A percentile compares a stretch with the other conserved stretches of the same genome.
Evolutionary conservation across 257 asterid species (phyloP).

Genomic region (Vinca minor): DNA sequence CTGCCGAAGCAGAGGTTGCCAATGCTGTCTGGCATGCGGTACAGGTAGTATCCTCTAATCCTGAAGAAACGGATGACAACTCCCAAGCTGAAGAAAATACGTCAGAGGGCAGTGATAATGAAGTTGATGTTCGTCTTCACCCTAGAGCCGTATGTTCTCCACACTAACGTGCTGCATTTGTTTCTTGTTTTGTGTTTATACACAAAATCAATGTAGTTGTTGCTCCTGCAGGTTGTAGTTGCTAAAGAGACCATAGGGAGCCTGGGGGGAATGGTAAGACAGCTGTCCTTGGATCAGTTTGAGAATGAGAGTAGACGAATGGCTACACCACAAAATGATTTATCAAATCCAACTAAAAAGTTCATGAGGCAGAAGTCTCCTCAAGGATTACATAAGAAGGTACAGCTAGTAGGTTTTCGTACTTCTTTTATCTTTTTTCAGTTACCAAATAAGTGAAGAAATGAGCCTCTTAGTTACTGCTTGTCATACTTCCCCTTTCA

Average conservation of each 20-base stretch:
- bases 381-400: conserved; percentile 98
- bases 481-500: conserved; percentile 7
- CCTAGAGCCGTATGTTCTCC: conserved; percentile 75
- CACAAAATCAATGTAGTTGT: conserved; percentile 16
- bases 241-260: conserved; percentile 92
- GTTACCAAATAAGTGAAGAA: not conserved
- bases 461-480: not conserved
- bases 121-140: conserved; percentile 88
- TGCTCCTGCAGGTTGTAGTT: conserved; percentile 73
- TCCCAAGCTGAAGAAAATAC: conserved; percentile 62
- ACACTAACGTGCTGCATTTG: conserved; percentile 5
- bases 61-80: conserved; percentile 70
- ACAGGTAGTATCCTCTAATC: conserved; percentile 63
- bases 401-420: conserved; percentile 22
- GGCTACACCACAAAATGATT: conserved; percentile 68
- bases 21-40: conserved; percentile 92
- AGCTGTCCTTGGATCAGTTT: conserved; percentile 92
- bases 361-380: conserved; percentile 82
- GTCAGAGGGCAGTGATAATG: conserved; percentile 74
- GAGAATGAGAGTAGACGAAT: conserved; percentile 97
- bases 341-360: conserved; percentile 72
- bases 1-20: conserved; percentile 98
- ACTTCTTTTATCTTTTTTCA: not conserved
- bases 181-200: conserved; percentile 8
- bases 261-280: conserved; percentile 98